Evolutionary conservation across 2,329 filamentous ascomycete genomes (phyloP), one percentile per base, ranked within the genome.

Genomic region (Fusarium nisikadoi): DNA sequence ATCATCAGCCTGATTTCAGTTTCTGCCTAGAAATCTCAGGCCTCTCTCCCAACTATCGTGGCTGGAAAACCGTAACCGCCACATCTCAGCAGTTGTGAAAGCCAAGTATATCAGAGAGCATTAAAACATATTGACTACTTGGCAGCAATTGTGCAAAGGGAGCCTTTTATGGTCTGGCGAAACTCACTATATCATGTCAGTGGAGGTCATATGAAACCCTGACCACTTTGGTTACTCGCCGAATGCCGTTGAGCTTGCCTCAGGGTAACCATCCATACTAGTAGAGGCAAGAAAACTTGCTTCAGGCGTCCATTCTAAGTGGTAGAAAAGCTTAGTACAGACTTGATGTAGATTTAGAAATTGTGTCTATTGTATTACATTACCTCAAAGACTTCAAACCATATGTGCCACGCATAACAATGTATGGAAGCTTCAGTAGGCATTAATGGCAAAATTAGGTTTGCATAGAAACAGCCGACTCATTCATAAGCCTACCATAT

Each of bases 1-100:
- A 49, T 43, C 25, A 25, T 38, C 31, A 20, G 38, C 43, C 11
- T 57, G 27, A 49, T 49, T 50, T 38, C 31, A 10, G 16, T 17
- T 25, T 68, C 65, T 68, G 47, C 64, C 56, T 68, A 39, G 62
- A 39, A 46, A 41, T 27, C 23, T 8, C 16, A 35, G n/a, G 27
- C 38, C 17, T 12, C 20, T 35, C n/a, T 19, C 29, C 20, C 11
- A 12, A n/a, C 8, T 33, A 49, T 31, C 50, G 43, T 60, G 45
- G 52, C 52, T 46, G 14, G 6, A 38, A 27, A 17, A 4, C 19
- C 13, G n/a, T 23, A 25, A 38, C 35, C 29, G 63, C 27, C 43
- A 50, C 61, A 42, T 9, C 20, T 17, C 3, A 41, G 29, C 11
- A 29, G 19, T 8, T 19, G 7, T 25, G 7, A 46, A 14, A 25